Conservation (phyloP, 148 eudicot species). For the Diospyros lotus region DNA sequence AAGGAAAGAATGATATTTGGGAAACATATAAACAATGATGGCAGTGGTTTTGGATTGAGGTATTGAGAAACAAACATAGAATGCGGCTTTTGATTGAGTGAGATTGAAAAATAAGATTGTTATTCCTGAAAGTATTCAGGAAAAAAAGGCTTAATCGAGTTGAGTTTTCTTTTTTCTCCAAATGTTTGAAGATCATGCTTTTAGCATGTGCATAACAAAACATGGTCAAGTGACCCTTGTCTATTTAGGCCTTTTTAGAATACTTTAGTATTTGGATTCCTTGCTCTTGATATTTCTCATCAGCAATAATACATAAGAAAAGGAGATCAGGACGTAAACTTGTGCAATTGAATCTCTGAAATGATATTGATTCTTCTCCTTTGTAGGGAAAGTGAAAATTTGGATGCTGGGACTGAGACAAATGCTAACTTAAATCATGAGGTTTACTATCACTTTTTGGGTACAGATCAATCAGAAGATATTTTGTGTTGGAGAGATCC, state of each 20-base stretch:
- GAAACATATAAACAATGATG: not conserved
- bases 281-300: not conserved
- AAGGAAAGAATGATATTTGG: not conserved
- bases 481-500: conserved; percentile 81
- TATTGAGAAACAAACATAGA: no score
- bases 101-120: no score
- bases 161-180: no score
- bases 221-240: not conserved
- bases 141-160: no score
- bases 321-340: not conserved
- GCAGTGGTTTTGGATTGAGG: not conserved
- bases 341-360: not conserved
- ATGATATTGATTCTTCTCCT: conserved; percentile 12
- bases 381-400: conserved; percentile 56
- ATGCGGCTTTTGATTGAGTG: no score
- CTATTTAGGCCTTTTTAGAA: not conserved
- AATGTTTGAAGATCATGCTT: not conserved
- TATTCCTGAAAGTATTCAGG: no score
- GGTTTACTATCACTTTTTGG: conserved; percentile 74
- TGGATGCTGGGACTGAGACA: conserved; percentile 78
- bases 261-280: not conserved
- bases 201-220: not conserved
- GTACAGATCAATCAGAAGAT: conserved; percentile 84
- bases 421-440: conserved; percentile 65
- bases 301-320: not conserved